Percentiles rank a stretch among this genome's conserved stretches.
phyloP scores from a whole-genome alignment of 2,329 filamentous ascomycete genomes.

The Aspergillus melleus region DNA sequence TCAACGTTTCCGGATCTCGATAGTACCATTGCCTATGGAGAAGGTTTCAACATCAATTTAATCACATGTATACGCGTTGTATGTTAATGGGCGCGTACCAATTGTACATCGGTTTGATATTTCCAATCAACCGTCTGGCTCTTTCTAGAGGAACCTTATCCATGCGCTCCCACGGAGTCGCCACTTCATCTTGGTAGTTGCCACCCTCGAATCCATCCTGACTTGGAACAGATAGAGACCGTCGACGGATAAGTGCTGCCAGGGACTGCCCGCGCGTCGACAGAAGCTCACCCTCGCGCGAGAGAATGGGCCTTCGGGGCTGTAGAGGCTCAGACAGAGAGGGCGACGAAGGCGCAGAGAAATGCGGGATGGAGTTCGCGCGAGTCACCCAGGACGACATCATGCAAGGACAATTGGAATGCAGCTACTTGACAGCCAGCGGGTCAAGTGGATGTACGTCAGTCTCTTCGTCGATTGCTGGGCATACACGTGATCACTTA shows the following conservation, averaged over 20 bases:
- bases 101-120: conserved; percentile 78
- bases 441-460: not conserved
- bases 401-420: not conserved
- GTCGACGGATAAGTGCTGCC: conserved; percentile 31
- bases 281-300: conserved; percentile 35
- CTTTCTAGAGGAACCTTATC: conserved; percentile 15
- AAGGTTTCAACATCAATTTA: not conserved
- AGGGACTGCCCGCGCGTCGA: conserved; percentile 43
- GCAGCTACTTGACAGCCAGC: not conserved
- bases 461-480: not conserved
- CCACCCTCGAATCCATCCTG: conserved; percentile 19
- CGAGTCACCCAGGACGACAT: conserved; percentile 12
- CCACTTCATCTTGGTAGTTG: conserved; percentile 7
- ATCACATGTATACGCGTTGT: not conserved
- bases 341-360: conserved; percentile 9
- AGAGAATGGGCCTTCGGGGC: conserved; percentile 33
- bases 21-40: conserved; percentile 69
- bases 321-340: conserved; percentile 14
- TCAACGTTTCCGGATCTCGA: conserved; percentile 75
- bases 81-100: conserved; percentile 53
- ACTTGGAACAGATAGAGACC: conserved; percentile 21
- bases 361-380: conserved; percentile 7
- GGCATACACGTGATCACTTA: not conserved
- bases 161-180: conserved; percentile 33
- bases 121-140: conserved; percentile 66